Percentiles rank a stretch among this genome's conserved stretches.
Evolutionary conservation across 2,329 filamentous ascomycete species (phyloP).

Genomic region (Tolypocladium album): DNA sequence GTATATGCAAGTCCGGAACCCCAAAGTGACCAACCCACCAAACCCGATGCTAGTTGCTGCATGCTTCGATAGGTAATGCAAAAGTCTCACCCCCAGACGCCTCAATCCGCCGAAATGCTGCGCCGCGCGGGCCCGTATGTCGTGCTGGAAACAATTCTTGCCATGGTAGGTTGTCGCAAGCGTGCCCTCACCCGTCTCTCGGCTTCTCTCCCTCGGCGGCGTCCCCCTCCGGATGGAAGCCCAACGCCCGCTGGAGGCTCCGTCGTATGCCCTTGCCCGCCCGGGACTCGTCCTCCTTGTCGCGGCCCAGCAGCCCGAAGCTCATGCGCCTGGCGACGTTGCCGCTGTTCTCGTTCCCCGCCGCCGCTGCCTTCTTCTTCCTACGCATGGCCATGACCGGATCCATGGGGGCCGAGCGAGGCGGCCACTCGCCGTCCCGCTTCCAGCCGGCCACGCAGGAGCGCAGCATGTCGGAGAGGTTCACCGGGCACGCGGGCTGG

Average conservation of each 20-base stretch:
- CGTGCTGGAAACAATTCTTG: background rate
- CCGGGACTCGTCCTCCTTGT: slow-evolving; percentile 20
- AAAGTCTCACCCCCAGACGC: background rate
- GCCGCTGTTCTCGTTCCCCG: slow-evolving; percentile 12
- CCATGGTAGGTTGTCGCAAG: background rate
- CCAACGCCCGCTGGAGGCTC: slow-evolving; percentile 35
- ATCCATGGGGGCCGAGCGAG: slow-evolving; percentile 31
- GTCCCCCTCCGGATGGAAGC: slow-evolving; percentile 13
- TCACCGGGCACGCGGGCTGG: slow-evolving; percentile 80
- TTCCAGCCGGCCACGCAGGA: slow-evolving; percentile 88
- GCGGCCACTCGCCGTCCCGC: slow-evolving; percentile 86
- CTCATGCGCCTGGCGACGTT: slow-evolving; percentile 32
- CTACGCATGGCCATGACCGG: slow-evolving; percentile 24
- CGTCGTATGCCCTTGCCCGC: slow-evolving; percentile 30
- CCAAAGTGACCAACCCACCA: slow-evolving; percentile 1
- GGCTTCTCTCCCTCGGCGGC: background rate
- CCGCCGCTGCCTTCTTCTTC: slow-evolving; percentile 22
- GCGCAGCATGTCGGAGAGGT: slow-evolving; percentile 68
- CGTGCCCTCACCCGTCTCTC: background rate
- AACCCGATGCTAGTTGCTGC: slow-evolving; percentile 1
- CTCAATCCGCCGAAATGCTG: background rate
- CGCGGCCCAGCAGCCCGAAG: slow-evolving; percentile 34
- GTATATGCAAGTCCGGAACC: slow-evolving; percentile 10
- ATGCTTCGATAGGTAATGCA: background rate
- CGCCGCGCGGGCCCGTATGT: background rate